phyloP scores from a whole-genome alignment of 2,329 filamentous ascomycete genomes.

The Colletotrichum noveboracense region DNA sequence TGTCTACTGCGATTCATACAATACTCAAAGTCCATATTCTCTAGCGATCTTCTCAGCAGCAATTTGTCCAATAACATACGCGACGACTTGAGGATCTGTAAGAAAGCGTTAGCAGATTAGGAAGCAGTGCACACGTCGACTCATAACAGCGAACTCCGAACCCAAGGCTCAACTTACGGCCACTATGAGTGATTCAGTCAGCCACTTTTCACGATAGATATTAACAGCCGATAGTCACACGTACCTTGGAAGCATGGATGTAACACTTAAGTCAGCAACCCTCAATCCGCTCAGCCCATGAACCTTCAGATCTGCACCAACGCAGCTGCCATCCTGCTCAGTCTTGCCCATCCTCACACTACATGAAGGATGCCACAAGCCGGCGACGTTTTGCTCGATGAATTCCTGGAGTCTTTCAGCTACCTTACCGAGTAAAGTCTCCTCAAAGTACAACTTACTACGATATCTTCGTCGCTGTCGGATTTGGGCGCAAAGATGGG shows the following conservation, averaged over 20 bases:
- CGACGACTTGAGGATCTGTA: conserved; percentile 6
- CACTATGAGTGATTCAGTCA: neutral
- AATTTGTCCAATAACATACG: neutral
- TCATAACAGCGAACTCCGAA: rapidly evolving
- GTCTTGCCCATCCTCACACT: conserved; percentile 12
- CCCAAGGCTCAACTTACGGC: neutral
- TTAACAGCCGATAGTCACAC: neutral
- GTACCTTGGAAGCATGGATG: neutral
- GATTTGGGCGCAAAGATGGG: conserved; percentile 9
- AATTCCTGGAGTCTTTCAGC: neutral
- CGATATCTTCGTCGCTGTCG: neutral
- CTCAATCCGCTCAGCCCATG: neutral
- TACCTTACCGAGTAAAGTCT: rapidly evolving
- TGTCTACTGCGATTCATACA: neutral
- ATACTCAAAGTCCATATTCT: neutral
- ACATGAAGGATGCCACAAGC: conserved; percentile 9
- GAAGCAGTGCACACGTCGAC: neutral
- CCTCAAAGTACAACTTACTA: neutral
- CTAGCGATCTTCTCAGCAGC: neutral
- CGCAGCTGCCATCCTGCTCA: neutral
- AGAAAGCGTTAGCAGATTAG: rapidly evolving
- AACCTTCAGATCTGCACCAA: neutral
- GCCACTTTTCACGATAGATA: rapidly evolving
- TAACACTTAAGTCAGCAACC: neutral
- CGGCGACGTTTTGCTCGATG: neutral